Percentiles rank a stretch among this genome's conserved stretches.
Evolutionary conservation across 768 basidiomycete genomes (phyloP).

Genomic region (Mycena latifolia): DNA sequence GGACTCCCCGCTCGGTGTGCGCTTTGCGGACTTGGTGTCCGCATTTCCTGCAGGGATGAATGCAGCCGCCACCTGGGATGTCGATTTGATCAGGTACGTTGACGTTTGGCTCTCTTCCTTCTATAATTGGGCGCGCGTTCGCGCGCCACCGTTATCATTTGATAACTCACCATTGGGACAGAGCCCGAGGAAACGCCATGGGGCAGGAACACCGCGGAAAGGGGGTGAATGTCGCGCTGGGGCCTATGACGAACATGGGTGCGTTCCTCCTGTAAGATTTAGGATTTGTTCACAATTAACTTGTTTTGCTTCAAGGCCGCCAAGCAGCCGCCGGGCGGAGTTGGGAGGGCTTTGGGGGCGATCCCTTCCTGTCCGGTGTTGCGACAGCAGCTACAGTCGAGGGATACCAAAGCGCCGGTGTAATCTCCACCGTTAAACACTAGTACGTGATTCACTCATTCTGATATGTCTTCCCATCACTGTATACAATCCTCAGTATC

Average conservation of each 20-base stretch:
- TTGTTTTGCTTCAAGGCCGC: slow-evolving; percentile 13
- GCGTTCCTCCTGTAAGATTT: neutral
- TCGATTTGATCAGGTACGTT: slow-evolving; percentile 17
- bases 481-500: slow-evolving; percentile 28
- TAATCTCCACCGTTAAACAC: slow-evolving; percentile 55
- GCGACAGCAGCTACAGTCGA: slow-evolving; percentile 52
- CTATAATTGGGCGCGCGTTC: no score
- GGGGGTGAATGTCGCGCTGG: slow-evolving; percentile 52
- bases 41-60: slow-evolving; percentile 74
- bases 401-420: slow-evolving; percentile 52
- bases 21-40: slow-evolving; percentile 64
- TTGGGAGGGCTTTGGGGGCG: slow-evolving; percentile 62
- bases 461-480: no score
- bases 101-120: no score
- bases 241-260: slow-evolving; percentile 38
- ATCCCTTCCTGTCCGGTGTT: slow-evolving; percentile 57
- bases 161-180: no score
- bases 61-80: slow-evolving; percentile 67
- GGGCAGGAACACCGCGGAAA: slow-evolving; percentile 74
- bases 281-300: neutral
- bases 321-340: slow-evolving; percentile 49
- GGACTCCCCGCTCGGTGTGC: slow-evolving; percentile 71
- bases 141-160: no score
- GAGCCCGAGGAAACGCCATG: slow-evolving; percentile 65
- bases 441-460: slow-evolving; percentile 29